Evolutionary conservation across 805 yeast species (phyloP), one percentile per base, ranked within the genome.

Genomic region (Schizosaccharomyces osmophilus): DNA sequence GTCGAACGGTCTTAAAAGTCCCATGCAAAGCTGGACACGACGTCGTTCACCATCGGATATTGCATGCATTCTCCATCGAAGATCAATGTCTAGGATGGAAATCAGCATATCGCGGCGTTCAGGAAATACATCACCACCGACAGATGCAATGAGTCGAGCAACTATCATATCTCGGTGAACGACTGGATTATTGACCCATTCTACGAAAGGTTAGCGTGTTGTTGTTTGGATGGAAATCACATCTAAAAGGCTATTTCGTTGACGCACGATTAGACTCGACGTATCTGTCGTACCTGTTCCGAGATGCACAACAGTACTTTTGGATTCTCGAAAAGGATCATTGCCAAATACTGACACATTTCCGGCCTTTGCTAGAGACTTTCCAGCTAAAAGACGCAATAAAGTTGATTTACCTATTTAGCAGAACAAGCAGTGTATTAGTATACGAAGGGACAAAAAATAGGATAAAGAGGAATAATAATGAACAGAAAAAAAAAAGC

Each of bases 21-120:
- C 97, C 95, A 93, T 88, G 42, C 83, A 85, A 63, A 93, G 74
- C 69, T 93, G 98, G 1, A 93, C 97, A 63, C 98, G 76, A 66
- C 98, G 77, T 63, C 97, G 79, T 69, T 93, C 97, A 32, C 98
- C 98, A 70, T 93, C 98, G 59, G 95, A 84, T 51, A 90, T 82
- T 60, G 79, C 80, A 65, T 85, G 84, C 97, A 93, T 89, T 65
- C 88, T 80, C 98, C 98, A 93, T 19, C 77, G 75, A 32, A 87
- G 77, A 67, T 90, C 94, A 62, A 93, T 82, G 67, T 90, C 98
- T 65, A 93, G 74, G 61, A 93, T 77, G 42, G 83, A 79, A 45
- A 90, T 75, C 64, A 93, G 77, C 65, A 76, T 73, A 66, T 88
- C 90, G 63, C 96, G 78, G 67, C 97, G 78, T 51, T 84, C 89